Evolutionary conservation across 192 early-diverging fungal species (phyloP).

Genomic region (Coemansia sp.): DNA sequence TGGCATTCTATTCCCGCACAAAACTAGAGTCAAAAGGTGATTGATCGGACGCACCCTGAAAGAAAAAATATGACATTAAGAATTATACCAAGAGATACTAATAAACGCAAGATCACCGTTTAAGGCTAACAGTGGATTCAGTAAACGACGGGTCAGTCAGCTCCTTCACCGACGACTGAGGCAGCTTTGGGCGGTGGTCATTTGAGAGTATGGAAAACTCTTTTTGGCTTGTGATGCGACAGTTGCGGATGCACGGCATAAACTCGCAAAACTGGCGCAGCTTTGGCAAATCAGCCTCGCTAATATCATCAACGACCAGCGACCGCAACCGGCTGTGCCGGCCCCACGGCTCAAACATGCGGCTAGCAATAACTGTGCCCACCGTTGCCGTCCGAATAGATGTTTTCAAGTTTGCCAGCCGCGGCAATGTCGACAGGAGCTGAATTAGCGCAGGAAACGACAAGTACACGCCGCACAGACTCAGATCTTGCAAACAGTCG

Average conservation of each 20-base stretch:
- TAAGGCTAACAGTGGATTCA: constrained; percentile 2
- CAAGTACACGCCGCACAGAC: constrained; percentile 51
- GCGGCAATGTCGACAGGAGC: constrained; percentile 48
- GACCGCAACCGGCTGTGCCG: constrained; percentile 44
- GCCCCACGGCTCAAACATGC: constrained; percentile 58
- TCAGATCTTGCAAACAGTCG: constrained; percentile 34
- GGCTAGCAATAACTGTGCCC: constrained; percentile 38
- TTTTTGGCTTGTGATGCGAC: constrained; percentile 39
- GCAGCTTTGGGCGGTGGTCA: not conserved
- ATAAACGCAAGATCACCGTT: constrained; percentile 3
- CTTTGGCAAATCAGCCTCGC: constrained; percentile 43
- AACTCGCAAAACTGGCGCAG: constrained; percentile 52
- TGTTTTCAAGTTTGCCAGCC: constrained; percentile 41
- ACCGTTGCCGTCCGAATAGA: constrained; percentile 39
- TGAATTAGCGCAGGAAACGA: constrained; percentile 52
- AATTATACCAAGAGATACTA: not conserved
- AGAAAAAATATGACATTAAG: not conserved
- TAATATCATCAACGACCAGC: constrained; percentile 49
- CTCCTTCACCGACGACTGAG: constrained; percentile 1
- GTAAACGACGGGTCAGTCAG: constrained; percentile 4
- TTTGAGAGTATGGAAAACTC: not conserved
- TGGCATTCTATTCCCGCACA: too few species aligned
- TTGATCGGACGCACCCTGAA: not conserved
- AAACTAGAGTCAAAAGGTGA: not conserved
- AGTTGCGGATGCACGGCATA: constrained; percentile 52